Conservation (phyloP, 73 alveolate species). For the Loxodes magnus region DNA sequence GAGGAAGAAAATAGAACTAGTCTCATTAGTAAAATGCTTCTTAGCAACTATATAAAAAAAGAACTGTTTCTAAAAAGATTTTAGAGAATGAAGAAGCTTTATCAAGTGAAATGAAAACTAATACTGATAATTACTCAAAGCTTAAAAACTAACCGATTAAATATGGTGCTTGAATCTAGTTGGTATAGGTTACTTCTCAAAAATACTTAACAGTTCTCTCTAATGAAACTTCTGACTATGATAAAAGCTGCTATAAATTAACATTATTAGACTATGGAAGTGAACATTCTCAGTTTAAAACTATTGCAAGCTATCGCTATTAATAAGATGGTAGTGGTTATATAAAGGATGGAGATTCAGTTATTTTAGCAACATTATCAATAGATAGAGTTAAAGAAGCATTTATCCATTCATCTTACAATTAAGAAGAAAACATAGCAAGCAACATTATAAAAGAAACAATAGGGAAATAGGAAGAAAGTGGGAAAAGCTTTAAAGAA, state of each 20-base stretch:
- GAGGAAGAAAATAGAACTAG: no score
- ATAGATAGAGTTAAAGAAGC: background rate
- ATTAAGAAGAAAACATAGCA: no score
- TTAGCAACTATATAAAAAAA: no score
- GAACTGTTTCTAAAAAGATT: no score
- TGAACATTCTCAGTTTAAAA: constrained; percentile 18
- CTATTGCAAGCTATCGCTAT: constrained; percentile 11
- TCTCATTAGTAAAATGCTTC: no score
- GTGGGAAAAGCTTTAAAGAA: no score
- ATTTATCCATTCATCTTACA: background rate
- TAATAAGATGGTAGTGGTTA: constrained; percentile 9
- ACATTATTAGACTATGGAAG: constrained; percentile 24
- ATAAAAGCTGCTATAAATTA: constrained; percentile 21
- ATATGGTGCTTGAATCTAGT: background rate
- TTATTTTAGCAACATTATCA: background rate
- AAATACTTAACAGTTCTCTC: background rate
- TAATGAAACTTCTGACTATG: constrained; percentile 14
- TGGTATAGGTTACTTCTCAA: constrained; percentile 7
- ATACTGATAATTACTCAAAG: background rate
- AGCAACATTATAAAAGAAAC: no score
- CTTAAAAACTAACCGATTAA: background rate
- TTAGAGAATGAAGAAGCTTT: background rate
- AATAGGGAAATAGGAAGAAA: no score
- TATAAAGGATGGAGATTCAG: constrained; percentile 1
- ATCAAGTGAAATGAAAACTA: constrained; percentile 4